phyloP scores from a whole-genome alignment of 2,329 filamentous ascomycete species.

The Penicillium digitatum region DNA sequence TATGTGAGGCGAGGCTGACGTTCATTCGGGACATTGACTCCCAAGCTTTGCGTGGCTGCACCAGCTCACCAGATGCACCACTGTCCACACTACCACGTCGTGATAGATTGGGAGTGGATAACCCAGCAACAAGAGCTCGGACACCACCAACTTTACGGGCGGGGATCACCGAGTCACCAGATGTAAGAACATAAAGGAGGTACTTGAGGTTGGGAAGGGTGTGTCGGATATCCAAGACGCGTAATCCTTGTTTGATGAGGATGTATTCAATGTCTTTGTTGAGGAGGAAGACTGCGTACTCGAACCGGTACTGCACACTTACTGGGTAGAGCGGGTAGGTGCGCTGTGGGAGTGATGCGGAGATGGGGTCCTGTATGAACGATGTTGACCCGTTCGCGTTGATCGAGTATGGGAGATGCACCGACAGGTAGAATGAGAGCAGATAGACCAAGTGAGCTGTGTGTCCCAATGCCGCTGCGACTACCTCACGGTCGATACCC shows the following conservation, averaged over 20 bases:
- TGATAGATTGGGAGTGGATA: slow-evolving; percentile 37
- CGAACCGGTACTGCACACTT: slow-evolving; percentile 80
- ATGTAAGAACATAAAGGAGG: slow-evolving; percentile 81
- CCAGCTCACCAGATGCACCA: slow-evolving; percentile 30
- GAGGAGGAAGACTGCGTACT: slow-evolving; percentile 92
- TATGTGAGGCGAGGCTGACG: slow-evolving; percentile 16
- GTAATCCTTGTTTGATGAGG: slow-evolving; percentile 63
- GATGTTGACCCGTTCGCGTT: slow-evolving; percentile 68
- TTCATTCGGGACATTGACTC: slow-evolving; percentile 28
- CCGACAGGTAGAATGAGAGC: slow-evolving; percentile 75
- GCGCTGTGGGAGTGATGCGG: slow-evolving; percentile 51
- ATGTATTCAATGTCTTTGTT: slow-evolving; percentile 88
- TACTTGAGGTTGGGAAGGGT: slow-evolving; percentile 93
- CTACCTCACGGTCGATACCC: slow-evolving; percentile 60
- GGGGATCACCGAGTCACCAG: slow-evolving; percentile 63
- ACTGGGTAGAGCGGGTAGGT: slow-evolving; percentile 79
- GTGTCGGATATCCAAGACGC: slow-evolving; percentile 83
- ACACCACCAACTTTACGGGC: slow-evolving; percentile 53
- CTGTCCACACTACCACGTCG: slow-evolving; percentile 43
- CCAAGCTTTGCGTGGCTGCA: slow-evolving; percentile 27
- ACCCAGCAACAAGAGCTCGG: slow-evolving; percentile 43
- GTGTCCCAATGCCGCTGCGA: slow-evolving; percentile 77
- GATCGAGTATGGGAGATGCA: slow-evolving; percentile 77
- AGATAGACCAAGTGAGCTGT: slow-evolving; percentile 70
- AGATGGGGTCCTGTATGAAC: slow-evolving; percentile 71